Evolutionary conservation across 768 basidiomycete genomes (phyloP).

Genomic region (Pholiota molesta): DNA sequence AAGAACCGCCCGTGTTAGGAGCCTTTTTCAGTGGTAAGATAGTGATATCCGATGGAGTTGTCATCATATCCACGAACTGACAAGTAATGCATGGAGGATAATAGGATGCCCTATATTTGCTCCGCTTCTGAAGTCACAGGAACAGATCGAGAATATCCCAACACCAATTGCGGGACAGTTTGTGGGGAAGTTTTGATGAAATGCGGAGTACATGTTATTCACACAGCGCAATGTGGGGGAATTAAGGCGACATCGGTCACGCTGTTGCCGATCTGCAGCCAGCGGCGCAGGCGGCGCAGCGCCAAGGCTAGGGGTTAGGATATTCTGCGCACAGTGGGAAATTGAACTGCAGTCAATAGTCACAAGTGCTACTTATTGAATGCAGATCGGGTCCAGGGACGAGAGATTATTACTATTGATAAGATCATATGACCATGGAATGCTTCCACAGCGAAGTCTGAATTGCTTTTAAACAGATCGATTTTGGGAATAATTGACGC

Average conservation of each 20-base stretch:
- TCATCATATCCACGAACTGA: background rate
- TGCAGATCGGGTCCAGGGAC: too few species aligned
- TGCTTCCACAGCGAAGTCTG: background rate
- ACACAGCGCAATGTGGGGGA: background rate
- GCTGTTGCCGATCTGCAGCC: background rate
- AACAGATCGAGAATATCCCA: background rate
- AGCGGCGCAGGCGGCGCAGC: too few species aligned
- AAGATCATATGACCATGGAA: background rate
- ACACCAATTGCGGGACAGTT: background rate
- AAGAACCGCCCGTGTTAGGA: background rate
- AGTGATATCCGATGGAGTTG: slow-evolving; percentile 11
- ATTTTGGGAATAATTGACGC: background rate
- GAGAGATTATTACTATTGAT: too few species aligned
- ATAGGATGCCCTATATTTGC: slow-evolving; percentile 6
- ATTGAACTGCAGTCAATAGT: too few species aligned
- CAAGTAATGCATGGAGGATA: background rate
- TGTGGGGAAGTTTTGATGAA: slow-evolving; percentile 11
- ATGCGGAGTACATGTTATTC: background rate
- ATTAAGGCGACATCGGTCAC: background rate
- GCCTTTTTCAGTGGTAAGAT: slow-evolving; percentile 10
- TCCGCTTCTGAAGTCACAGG: slow-evolving; percentile 4
- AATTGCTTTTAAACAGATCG: background rate
- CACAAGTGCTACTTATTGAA: too few species aligned
- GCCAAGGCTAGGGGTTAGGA: background rate
- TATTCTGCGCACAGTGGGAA: background rate